phyloP scores from a whole-genome alignment of 148 eudicot genomes.

The Nyssa sinensis region DNA sequence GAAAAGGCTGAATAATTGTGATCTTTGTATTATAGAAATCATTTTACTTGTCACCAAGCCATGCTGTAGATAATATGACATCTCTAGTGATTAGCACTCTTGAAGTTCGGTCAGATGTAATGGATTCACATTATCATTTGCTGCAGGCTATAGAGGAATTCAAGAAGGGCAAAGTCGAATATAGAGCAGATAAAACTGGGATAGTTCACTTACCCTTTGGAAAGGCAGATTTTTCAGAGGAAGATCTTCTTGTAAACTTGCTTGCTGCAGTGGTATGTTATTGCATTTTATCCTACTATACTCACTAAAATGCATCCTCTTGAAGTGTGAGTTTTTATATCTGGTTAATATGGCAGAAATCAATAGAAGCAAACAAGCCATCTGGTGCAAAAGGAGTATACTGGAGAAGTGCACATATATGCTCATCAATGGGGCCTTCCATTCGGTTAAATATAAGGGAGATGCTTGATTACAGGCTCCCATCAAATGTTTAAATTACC shows the following conservation, averaged over 20 bases:
- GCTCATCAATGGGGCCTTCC: constrained; percentile 98
- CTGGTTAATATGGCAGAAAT: constrained; percentile 52
- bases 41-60: not conserved
- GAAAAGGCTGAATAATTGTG: too few species aligned
- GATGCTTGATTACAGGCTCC: constrained; percentile 73
- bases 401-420: constrained; percentile 93
- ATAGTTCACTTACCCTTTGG: constrained; percentile 97
- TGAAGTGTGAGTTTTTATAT: not conserved
- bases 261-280: constrained; percentile 74
- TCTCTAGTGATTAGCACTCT: not conserved
- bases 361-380: constrained; percentile 87
- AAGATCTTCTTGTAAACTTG: constrained; percentile 75
- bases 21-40: too few species aligned
- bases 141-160: constrained; percentile 87
- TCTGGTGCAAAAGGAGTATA: constrained; percentile 87
- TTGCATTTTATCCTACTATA: constrained; percentile 1
- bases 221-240: constrained; percentile 80
- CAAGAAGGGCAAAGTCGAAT: constrained; percentile 97
- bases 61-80: not conserved
- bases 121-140: not conserved
- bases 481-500: constrained; percentile 25
- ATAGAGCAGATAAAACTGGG: constrained; percentile 93
- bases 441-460: constrained; percentile 67
- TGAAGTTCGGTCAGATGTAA: not conserved
- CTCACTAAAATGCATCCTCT: not conserved